phyloP scores from a whole-genome alignment of 1,284 basidiomycete genomes.

The Neonothopanus nambi region DNA sequence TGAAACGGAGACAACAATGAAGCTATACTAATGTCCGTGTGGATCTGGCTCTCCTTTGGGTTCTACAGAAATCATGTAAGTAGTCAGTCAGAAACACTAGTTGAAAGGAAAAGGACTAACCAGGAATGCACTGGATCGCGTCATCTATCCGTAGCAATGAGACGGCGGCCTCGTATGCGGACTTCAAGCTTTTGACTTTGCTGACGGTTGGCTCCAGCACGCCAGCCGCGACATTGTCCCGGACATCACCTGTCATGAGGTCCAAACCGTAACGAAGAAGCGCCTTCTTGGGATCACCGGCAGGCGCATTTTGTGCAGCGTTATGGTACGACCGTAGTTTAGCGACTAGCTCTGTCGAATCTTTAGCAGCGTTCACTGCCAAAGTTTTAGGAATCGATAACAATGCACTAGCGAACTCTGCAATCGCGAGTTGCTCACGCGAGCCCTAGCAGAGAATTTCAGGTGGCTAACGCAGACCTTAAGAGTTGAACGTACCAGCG shows the following conservation, averaged over 20 bases:
- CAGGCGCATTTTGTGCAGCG: slow-evolving; percentile 90
- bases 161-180: slow-evolving; percentile 95
- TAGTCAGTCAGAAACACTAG: slow-evolving; percentile 16
- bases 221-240: slow-evolving; percentile 93
- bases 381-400: slow-evolving; percentile 97
- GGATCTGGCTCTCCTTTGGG: slow-evolving; percentile 71
- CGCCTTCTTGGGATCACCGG: slow-evolving; percentile 93
- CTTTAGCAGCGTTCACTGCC: slow-evolving; percentile 97
- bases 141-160: slow-evolving; percentile 96
- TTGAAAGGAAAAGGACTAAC: slow-evolving; percentile 40
- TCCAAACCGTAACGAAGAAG: slow-evolving; percentile 95
- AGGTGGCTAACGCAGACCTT: not conserved
- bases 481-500: slow-evolving; percentile 62
- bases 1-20: too few relatives aligned
- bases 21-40: slow-evolving; percentile 42
- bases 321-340: slow-evolving; percentile 98
- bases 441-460: slow-evolving; percentile 68
- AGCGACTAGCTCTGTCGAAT: slow-evolving; percentile 96
- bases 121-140: slow-evolving; percentile 83
- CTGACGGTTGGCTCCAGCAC: slow-evolving; percentile 96
- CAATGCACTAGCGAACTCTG: slow-evolving; percentile 94
- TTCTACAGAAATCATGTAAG: slow-evolving; percentile 46
- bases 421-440: slow-evolving; percentile 97
- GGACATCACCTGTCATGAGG: slow-evolving; percentile 89
- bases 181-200: slow-evolving; percentile 97